These are phyloP conservation scores for Senecio squalidus DNA, from an alignment of 140 eudicot genomes.

Conservation along the genomic window DNA sequence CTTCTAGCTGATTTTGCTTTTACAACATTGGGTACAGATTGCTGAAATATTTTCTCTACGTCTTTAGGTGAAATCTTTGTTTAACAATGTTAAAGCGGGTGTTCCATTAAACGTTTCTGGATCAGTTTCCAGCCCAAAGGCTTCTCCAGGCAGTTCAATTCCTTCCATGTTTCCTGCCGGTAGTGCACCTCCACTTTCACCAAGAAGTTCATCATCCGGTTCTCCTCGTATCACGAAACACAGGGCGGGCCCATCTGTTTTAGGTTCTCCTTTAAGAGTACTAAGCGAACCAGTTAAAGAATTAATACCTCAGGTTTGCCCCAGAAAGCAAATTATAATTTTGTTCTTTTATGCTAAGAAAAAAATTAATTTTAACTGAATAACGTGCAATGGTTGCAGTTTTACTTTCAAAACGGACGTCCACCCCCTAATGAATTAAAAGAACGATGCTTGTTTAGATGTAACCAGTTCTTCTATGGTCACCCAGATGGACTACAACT, in stretches of 20 bases:
- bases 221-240: constrained; percentile 81
- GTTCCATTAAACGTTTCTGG: constrained; percentile 48
- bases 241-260: constrained; percentile 66
- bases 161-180: constrained; percentile 97
- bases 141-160: constrained; percentile 46
- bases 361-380: not conserved
- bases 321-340: not conserved
- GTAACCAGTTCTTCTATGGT: constrained; percentile 45
- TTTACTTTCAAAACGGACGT: constrained; percentile 64
- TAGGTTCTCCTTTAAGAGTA: constrained; percentile 80
- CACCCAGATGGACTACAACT: constrained; percentile 50
- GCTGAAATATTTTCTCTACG: constrained; percentile 2
- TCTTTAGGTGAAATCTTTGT: constrained; percentile 74
- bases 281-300: constrained; percentile 79
- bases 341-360: constrained; percentile 4
- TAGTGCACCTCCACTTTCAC: constrained; percentile 96
- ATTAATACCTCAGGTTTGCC: constrained; percentile 78
- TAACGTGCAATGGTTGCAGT: constrained; percentile 32
- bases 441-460: constrained; percentile 47
- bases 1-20: not conserved
- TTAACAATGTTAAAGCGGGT: constrained; percentile 77
- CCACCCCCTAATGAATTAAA: constrained; percentile 66
- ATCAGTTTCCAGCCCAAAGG: constrained; percentile 54
- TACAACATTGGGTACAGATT: constrained; percentile 2
- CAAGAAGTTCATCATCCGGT: constrained; percentile 86